Evolutionary conservation across 2,329 filamentous ascomycete species (phyloP).

Genomic region (Colletotrichum sp.): DNA sequence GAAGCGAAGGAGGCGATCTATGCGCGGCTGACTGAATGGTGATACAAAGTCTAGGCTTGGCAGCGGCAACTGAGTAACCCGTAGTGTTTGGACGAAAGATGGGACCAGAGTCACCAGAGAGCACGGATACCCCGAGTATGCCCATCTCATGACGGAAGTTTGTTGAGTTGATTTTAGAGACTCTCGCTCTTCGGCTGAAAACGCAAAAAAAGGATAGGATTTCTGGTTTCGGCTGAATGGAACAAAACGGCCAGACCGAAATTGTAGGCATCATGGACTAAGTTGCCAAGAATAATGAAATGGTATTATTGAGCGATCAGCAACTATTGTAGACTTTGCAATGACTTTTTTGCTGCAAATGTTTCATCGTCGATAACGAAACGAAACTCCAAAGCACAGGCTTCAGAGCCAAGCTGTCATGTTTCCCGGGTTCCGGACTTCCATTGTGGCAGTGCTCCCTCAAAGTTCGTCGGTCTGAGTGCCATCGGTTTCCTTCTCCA

Average conservation of each 20-base stretch:
- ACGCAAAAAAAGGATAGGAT: not conserved
- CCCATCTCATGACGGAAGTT: not conserved
- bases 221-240: not conserved
- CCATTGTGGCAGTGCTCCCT: not conserved
- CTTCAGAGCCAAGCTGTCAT: not conserved
- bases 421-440: not conserved
- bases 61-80: slow-evolving; percentile 5
- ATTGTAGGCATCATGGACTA: not conserved
- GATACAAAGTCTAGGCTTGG: slow-evolving; percentile 1
- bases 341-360: not conserved
- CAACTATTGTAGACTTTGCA: not conserved
- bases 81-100: slow-evolving; percentile 3
- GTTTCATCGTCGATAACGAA: not conserved
- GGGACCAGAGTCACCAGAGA: not conserved
- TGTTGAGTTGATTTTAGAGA: not conserved
- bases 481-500: not conserved
- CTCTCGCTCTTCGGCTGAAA: not conserved
- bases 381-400: not conserved
- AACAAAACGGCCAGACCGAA: not conserved
- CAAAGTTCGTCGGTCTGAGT: slow-evolving; percentile 5
- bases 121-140: not conserved
- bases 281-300: not conserved
- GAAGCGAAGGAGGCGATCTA: not conserved
- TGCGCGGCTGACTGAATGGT: slow-evolving; percentile 6
- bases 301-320: not conserved